Evolutionary conservation across 805 yeast species (phyloP), one percentile per base, ranked within the genome.

Genomic region (Clavispora fructus): DNA sequence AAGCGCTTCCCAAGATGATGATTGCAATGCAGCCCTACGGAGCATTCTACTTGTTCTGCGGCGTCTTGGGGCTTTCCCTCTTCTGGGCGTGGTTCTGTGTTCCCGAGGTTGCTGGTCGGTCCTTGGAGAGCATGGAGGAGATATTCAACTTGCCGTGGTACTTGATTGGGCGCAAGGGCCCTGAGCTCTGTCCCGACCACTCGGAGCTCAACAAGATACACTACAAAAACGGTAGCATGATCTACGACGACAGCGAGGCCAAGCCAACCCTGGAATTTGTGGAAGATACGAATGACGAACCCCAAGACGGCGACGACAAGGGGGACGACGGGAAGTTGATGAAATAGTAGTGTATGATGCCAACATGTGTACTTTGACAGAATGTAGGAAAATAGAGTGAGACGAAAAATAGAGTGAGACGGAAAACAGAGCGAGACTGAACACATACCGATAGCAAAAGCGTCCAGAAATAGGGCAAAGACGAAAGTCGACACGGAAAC

Each of bases 81-180:
- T 51, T 64, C 33, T 75, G 75, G 72, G 61, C 69, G 12, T 78
- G 74, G 73, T 71, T 73, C 65, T 74, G 72, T 55, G 52, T 77
- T 35, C 80, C 80, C 4, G 81, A 78, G 59, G 65, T 76, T 26
- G 50, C 73, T 10, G 79, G 79, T n/a, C 63, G 78, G 50, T 65
- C 75, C 28, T 69, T 78, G 62, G 82, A 77, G 57, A 61, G 70
- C 47, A 74, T 78, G 77, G 80, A 76, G 51, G 77, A 71, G 44
- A 57, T 77, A 39, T 77, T 77, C 65, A 65, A 60, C 56, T 66
- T 76, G 54, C 83, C 83, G 44, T 79, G 83, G 83, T 77, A 77
- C 58, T 53, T 76, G 43, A 67, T 79, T 52, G 84, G 84, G 40
- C 69, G 83, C 63, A 71, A 63, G 46, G 83, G 82, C 56, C 69